Base-by-base conservation (phyloP, 345 rosid species). In the Heritiera fomes region DNA sequence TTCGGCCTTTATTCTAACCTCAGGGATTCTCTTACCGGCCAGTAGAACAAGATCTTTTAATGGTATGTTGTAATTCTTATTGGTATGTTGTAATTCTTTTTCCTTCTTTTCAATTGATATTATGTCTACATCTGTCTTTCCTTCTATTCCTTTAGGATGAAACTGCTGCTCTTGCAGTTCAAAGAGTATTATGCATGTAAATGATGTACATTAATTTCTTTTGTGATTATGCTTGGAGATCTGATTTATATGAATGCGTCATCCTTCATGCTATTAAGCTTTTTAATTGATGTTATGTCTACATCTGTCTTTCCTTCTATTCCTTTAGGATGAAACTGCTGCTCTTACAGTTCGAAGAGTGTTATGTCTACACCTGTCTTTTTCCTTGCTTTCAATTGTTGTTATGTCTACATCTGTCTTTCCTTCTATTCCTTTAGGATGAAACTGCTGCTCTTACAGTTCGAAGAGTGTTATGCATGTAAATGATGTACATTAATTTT, bases 1-100 rank as follows among this genome's bases (percentile, higher is more conserved):
- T 94, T 83, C 64, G 90, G 90, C 76, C 94, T 97, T 69, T 96
- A 92, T 84, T 84, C 92, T 55, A 94, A 96, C 88, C 87, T 96
- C 55, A 89, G 69, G 77, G 88, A 83, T 81, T 94, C 99, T 64
- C 85, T 96, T 77, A 89, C 89, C 52, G 60, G 85, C 84, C 95
- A 88, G 80, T 94, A 90, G 74, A 87, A 62, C 86, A 92, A 81
- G 71, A 18, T 92, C 83, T 88, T 94, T 84, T 92, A 84, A 84
- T 75, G 47, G 45, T 23, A 23, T 23, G 28, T 23, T 23, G 28
- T 0, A 23, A 23, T 23, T 23, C 28, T 55, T 52, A 7, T 56
- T 3, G 23, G 65, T 69, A 23, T 74, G 75, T 49, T 81, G 38
- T 59, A 23, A 23, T 63, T 75, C 53, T 41, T 78, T 70, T 61